phyloP scores from a whole-genome alignment of 495 filamentous ascomycete genomes.

The Podospora pseudopauciseta region DNA sequence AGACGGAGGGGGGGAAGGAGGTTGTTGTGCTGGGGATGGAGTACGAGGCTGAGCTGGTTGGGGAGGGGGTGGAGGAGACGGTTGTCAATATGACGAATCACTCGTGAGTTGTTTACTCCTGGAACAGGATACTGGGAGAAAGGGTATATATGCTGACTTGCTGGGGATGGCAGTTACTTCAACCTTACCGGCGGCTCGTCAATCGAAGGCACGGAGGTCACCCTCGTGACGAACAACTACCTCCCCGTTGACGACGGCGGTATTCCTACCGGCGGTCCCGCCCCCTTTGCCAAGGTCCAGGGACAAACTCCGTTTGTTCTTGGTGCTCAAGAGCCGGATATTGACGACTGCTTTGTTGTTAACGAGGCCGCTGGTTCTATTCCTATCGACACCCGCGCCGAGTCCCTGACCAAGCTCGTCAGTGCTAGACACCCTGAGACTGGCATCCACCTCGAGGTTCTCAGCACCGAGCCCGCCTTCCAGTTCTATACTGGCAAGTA shows the following conservation, averaged over 20 bases:
- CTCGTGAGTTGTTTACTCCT: conserved; percentile 55
- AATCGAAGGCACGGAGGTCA: conserved; percentile 71
- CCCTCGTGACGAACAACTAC: conserved; percentile 66
- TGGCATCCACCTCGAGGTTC: conserved; percentile 74
- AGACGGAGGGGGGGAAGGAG: conserved; percentile 57
- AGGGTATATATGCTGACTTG: conserved; percentile 3
- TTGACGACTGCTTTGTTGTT: conserved; percentile 90
- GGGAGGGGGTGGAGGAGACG: conserved; percentile 71
- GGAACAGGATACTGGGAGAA: background rate
- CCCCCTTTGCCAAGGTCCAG: conserved; percentile 57
- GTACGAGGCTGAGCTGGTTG: conserved; percentile 80
- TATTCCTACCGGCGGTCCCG: conserved; percentile 61
- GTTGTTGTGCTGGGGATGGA: conserved; percentile 70
- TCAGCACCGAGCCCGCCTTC: conserved; percentile 90
- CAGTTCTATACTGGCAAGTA: conserved; percentile 91
- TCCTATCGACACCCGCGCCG: conserved; percentile 70
- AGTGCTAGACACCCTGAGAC: conserved; percentile 65
- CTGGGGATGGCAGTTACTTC: conserved; percentile 67
- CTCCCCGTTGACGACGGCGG: conserved; percentile 67
- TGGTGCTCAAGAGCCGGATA: conserved; percentile 59
- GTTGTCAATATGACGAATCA: conserved; percentile 91
- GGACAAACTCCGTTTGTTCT: conserved; percentile 66
- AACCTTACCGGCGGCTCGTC: conserved; percentile 67
- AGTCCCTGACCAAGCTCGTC: conserved; percentile 60
- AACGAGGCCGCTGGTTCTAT: conserved; percentile 56